Conservation (phyloP, 2,329 filamentous ascomycete species). For the Penicillium brasilianum region DNA sequence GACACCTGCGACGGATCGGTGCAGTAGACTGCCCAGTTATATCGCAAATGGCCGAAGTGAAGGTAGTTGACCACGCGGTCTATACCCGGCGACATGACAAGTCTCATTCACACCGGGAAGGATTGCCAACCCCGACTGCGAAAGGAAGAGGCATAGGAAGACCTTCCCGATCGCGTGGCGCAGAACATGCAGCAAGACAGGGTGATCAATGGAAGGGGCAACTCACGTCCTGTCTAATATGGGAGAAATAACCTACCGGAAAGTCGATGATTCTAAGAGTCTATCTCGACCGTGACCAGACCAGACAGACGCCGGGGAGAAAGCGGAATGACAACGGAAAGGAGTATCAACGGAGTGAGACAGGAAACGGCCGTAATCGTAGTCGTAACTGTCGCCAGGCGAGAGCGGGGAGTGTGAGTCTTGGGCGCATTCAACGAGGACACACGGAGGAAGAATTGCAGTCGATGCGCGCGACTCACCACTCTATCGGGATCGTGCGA, state of each 20-base stretch:
- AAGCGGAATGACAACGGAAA: slow-evolving; percentile 4
- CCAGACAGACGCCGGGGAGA: slow-evolving; percentile 13
- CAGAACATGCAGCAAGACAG: background rate
- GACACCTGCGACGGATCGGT: slow-evolving; percentile 3
- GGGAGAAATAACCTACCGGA: slow-evolving; percentile 12
- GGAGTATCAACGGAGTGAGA: slow-evolving; percentile 24
- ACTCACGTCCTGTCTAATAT: no score
- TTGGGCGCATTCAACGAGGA: slow-evolving; percentile 7
- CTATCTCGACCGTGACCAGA: slow-evolving; percentile 9
- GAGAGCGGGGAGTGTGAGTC: slow-evolving; percentile 17
- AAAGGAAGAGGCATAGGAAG: no score
- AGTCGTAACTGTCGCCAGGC: slow-evolving; percentile 34
- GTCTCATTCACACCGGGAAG: background rate
- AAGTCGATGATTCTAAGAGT: slow-evolving; percentile 12
- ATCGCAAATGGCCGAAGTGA: no score
- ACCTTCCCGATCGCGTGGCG: background rate
- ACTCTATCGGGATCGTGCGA: slow-evolving; percentile 33
- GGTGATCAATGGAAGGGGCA: background rate
- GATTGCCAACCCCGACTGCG: no score
- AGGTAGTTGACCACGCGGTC: background rate
- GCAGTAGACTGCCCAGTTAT: slow-evolving; percentile 5
- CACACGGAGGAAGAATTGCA: background rate
- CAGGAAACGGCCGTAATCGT: slow-evolving; percentile 25
- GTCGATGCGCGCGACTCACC: slow-evolving; percentile 34
- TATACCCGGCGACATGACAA: background rate